Evolutionary conservation across 108 stramenopile species (phyloP).

Genomic region (Skeletonema costatum): DNA sequence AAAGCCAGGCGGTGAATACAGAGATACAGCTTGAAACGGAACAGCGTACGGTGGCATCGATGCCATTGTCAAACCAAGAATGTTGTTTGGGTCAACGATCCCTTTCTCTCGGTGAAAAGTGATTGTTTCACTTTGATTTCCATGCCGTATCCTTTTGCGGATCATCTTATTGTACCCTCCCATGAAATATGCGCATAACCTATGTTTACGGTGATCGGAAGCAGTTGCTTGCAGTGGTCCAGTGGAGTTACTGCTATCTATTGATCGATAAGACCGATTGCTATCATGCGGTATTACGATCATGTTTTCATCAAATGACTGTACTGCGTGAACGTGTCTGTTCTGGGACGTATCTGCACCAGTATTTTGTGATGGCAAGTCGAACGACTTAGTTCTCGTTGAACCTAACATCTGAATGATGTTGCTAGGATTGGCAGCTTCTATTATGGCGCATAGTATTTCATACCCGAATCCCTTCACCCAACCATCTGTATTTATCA

Average conservation of each 20-base stretch:
- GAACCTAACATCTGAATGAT: slow-evolving; percentile 83
- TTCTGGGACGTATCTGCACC: not conserved
- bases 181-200: slow-evolving; percentile 76
- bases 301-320: not conserved
- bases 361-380: slow-evolving; percentile 43
- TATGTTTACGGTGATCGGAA: slow-evolving; percentile 57
- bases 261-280: not conserved
- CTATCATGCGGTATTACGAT: not conserved
- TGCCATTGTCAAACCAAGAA: slow-evolving; percentile 58
- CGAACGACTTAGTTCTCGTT: slow-evolving; percentile 65
- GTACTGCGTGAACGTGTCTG: not conserved
- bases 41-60: slow-evolving; percentile 53
- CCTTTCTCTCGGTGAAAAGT: slow-evolving; percentile 44
- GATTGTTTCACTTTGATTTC: slow-evolving; percentile 21
- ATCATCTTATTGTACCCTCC: slow-evolving; percentile 42
- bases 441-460: slow-evolving; percentile 74
- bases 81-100: slow-evolving; percentile 54
- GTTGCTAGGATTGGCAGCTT: slow-evolving; percentile 59
- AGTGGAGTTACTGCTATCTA: slow-evolving; percentile 5
- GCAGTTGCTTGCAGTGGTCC: slow-evolving; percentile 40
- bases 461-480: slow-evolving; percentile 89
- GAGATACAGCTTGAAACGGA: slow-evolving; percentile 37
- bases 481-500: slow-evolving; percentile 96
- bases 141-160: slow-evolving; percentile 13
- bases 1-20: slow-evolving; percentile 31